phyloP scores from a whole-genome alignment of 371 early-diverging fungal genomes.

The Choanephora cucurbitarum region DNA sequence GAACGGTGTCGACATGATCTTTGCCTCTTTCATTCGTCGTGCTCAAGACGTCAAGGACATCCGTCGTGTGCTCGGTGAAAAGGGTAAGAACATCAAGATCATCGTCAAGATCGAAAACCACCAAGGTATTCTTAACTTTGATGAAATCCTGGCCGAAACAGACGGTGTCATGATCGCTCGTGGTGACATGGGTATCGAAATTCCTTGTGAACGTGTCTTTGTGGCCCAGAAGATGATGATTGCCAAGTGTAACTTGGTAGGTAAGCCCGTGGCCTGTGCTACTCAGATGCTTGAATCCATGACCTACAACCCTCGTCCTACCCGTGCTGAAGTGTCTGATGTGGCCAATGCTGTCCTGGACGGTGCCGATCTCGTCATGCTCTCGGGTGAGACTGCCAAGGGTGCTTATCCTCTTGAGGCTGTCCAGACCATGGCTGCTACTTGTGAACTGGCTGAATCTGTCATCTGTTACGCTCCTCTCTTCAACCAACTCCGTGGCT shows the following conservation, averaged over 20 bases:
- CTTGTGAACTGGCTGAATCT: conserved; percentile 71
- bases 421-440: conserved; percentile 73
- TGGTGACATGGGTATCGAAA: conserved; percentile 96
- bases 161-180: conserved; percentile 99
- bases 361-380: conserved; percentile 97
- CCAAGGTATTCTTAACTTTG: conserved; percentile 91
- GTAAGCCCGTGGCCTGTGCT: conserved; percentile 95
- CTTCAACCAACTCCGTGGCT: conserved; percentile 75
- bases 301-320: conserved; percentile 93
- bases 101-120: conserved; percentile 94
- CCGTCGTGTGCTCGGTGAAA: conserved; percentile 73
- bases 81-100: conserved; percentile 84
- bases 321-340: conserved; percentile 98
- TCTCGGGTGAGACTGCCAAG: conserved; percentile 96
- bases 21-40: conserved; percentile 94
- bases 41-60: conserved; percentile 87
- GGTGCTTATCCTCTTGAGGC: conserved; percentile 79
- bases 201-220: conserved; percentile 87
- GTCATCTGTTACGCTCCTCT: conserved; percentile 74
- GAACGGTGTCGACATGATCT: conserved; percentile 93
- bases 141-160: conserved; percentile 89
- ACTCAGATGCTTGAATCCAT: conserved; percentile 99
- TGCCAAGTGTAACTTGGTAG: conserved; percentile 87
- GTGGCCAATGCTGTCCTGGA: conserved; percentile 97
- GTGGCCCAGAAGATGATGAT: conserved; percentile 96